phyloP scores from a whole-genome alignment of 352 stramenopile species.

The Pythium apleroticum region DNA sequence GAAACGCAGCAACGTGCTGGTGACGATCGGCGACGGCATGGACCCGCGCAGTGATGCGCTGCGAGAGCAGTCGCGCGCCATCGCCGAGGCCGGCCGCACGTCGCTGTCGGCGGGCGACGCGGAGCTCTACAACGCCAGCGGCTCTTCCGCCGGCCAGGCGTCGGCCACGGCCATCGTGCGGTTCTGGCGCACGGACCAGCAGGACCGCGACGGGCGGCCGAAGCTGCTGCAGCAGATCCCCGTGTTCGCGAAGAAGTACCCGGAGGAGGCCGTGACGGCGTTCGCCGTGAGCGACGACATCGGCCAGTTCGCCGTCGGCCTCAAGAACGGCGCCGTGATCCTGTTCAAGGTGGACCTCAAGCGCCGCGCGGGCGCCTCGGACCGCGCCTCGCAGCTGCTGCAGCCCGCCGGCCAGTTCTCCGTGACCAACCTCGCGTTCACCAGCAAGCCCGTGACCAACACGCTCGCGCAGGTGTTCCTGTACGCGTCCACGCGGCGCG shows the following conservation, averaged over 20 bases:
- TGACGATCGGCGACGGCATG: constrained; percentile 85
- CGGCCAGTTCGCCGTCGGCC: constrained; percentile 73
- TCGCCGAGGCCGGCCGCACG: constrained; percentile 68
- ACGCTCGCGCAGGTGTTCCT: constrained; percentile 71
- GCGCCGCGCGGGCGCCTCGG: constrained; percentile 41
- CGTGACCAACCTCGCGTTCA: constrained; percentile 77
- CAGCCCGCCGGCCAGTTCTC: constrained; percentile 80
- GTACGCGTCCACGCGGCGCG: constrained; percentile 75
- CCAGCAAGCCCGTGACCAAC: constrained; percentile 69
- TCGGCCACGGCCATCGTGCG: constrained; percentile 69
- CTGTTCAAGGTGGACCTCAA: constrained; percentile 81
- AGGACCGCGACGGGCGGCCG: constrained; percentile 81
- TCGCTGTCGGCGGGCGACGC: constrained; percentile 16
- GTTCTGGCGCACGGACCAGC: constrained; percentile 88
- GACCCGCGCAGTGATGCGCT: constrained; percentile 78
- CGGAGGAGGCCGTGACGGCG: constrained; percentile 83
- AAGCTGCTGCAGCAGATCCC: constrained; percentile 86
- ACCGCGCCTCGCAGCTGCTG: constrained; percentile 66
- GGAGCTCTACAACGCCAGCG: constrained; percentile 1
- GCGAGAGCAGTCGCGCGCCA: constrained; percentile 72
- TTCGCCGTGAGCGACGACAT: constrained; percentile 86
- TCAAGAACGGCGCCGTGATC: constrained; percentile 85
- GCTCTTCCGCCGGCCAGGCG: neutral
- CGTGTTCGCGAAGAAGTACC: constrained; percentile 88
- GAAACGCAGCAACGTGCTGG: constrained; percentile 86